Percentiles rank a stretch among this genome's conserved stretches.
Conservation (phyloP, 495 filamentous ascomycete genomes). For the Tuber indicum region DNA sequence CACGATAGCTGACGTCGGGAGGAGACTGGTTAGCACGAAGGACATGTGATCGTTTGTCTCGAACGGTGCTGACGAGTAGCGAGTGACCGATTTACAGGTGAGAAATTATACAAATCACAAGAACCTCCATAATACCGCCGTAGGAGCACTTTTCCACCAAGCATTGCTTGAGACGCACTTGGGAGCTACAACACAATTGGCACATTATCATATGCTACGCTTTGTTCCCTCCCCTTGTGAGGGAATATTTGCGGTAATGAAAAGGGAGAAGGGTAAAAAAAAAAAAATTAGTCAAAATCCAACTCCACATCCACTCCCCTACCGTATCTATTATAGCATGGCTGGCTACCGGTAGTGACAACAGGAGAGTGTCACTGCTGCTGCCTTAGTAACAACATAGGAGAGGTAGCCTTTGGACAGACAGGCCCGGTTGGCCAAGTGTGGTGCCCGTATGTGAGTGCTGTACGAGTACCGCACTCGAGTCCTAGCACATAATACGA, state of each 20-base stretch:
- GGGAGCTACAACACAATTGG: not conserved
- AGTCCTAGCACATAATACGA: not conserved
- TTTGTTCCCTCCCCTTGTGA: not conserved
- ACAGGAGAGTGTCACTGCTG: not conserved
- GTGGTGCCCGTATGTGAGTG: not conserved
- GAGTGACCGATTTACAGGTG: slow-evolving; percentile 1
- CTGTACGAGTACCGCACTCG: not conserved
- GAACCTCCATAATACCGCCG: not conserved
- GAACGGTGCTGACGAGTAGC: not conserved
- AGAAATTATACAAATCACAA: not conserved
- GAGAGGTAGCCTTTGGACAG: not conserved
- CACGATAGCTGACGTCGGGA: slow-evolving; percentile 15
- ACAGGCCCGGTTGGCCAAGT: not conserved
- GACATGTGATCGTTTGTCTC: slow-evolving; percentile 31
- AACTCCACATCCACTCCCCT: not conserved
- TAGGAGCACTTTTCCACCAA: not conserved
- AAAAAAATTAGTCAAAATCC: not conserved
- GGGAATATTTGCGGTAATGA: not conserved
- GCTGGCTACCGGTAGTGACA: not conserved
- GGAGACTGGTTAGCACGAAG: slow-evolving; percentile 19
- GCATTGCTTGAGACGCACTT: not conserved
- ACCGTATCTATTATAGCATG: not conserved
- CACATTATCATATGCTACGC: not conserved
- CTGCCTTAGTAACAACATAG: not conserved
- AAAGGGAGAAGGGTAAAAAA: not conserved